Evolutionary conservation across 2,329 filamentous ascomycete species (phyloP).

Genomic region (Phyllosticta citribraziliensis): DNA sequence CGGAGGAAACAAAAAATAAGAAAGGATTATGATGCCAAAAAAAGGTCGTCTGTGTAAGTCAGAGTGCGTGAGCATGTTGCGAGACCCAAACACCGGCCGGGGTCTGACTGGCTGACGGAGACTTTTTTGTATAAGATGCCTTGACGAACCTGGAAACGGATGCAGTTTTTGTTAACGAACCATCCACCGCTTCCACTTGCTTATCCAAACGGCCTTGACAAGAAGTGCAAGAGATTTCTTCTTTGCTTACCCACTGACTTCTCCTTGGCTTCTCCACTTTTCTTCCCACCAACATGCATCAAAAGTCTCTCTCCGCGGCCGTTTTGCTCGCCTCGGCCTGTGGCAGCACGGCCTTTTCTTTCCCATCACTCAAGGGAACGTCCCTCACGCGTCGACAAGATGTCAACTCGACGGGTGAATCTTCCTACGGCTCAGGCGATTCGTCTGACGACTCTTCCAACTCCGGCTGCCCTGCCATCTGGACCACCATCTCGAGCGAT

Average conservation of each 20-base stretch:
- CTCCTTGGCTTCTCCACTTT: background rate
- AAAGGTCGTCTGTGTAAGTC: background rate
- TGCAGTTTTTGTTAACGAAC: background rate
- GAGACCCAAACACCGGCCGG: background rate
- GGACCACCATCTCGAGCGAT: slow-evolving; percentile 16
- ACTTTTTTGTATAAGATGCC: background rate
- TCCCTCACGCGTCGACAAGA: background rate
- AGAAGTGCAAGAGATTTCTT: background rate
- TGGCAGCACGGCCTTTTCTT: background rate
- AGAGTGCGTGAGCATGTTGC: background rate
- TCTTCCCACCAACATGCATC: background rate
- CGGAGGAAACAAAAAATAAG: background rate
- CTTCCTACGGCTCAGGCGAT: background rate
- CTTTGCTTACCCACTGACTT: background rate
- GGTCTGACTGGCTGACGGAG: background rate
- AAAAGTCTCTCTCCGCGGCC: background rate
- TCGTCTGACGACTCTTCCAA: background rate
- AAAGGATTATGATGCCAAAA: background rate
- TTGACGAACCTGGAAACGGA: background rate
- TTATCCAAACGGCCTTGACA: background rate
- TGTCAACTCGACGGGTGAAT: background rate
- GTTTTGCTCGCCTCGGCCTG: background rate
- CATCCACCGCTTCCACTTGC: background rate
- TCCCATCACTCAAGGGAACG: background rate
- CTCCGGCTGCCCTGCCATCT: slow-evolving; percentile 17